Conservation (phyloP, 805 yeast species). For the Ascoidea tarda region DNA sequence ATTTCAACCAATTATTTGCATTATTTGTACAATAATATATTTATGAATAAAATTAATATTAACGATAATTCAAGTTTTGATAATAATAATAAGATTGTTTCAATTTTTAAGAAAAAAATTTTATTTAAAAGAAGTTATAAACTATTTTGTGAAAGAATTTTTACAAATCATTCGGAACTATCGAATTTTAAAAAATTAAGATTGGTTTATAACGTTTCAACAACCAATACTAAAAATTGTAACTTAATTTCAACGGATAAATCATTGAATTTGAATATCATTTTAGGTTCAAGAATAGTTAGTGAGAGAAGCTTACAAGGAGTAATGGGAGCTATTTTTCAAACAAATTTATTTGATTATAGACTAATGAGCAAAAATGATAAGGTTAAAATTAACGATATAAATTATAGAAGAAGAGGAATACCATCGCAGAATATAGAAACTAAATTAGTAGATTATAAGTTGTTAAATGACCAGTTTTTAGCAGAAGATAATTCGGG, state of each 20-base stretch:
- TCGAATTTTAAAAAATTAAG: background rate
- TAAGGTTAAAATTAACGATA: background rate
- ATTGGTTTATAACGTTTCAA: background rate
- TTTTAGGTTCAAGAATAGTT: slow-evolving; percentile 6
- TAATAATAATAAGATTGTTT: no score
- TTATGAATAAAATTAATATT: no score
- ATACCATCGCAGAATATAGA: slow-evolving; percentile 8
- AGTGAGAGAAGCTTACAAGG: slow-evolving; percentile 7
- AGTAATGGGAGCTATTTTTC: slow-evolving; percentile 6
- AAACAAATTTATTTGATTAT: slow-evolving; percentile 8
- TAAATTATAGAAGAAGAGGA: slow-evolving; percentile 3
- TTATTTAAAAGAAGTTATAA: background rate
- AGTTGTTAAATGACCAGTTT: slow-evolving; percentile 4
- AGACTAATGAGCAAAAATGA: slow-evolving; percentile 2
- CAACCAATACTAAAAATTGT: background rate
- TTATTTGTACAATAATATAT: background rate
- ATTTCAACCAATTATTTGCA: background rate
- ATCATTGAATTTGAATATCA: background rate
- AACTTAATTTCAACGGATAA: background rate
- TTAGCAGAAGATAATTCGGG: slow-evolving; percentile 7
- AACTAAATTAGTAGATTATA: slow-evolving; percentile 7
- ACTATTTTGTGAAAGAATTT: no score
- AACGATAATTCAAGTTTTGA: no score
- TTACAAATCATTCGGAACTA: background rate
- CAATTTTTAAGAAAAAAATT: background rate